Conservation (phyloP, 495 filamentous ascomycete species). For the Platismatia glauca region DNA sequence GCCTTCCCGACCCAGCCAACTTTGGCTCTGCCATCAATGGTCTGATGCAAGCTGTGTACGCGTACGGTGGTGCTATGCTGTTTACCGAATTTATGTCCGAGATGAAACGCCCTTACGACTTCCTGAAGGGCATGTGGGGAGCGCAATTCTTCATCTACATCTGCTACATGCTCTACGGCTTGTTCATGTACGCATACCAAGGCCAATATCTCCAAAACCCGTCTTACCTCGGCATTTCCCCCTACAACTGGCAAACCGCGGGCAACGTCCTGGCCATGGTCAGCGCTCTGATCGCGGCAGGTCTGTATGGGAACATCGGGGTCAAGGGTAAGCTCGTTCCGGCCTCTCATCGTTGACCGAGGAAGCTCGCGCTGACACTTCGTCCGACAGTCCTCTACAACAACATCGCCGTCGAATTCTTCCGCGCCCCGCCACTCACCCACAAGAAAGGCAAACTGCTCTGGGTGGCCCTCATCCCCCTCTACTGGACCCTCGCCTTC, state of each 20-base stretch:
- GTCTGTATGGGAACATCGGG: conserved; percentile 56
- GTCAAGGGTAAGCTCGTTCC: conserved; percentile 9
- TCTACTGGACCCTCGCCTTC: conserved; percentile 50
- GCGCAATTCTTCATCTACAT: conserved; percentile 50
- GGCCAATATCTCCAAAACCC: conserved; percentile 48
- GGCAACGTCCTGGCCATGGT: conserved; percentile 48
- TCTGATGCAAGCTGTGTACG: conserved; percentile 49
- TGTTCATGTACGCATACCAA: conserved; percentile 49
- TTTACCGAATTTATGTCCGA: conserved; percentile 61
- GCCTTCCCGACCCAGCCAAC: conserved; percentile 13
- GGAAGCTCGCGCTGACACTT: not conserved
- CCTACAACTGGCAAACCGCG: conserved; percentile 45
- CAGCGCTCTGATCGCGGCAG: conserved; percentile 46
- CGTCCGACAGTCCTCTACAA: conserved; percentile 51
- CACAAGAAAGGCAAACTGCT: conserved; percentile 41
- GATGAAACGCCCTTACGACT: conserved; percentile 54
- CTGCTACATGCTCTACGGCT: conserved; percentile 48
- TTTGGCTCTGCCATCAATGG: conserved; percentile 37
- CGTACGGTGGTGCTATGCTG: conserved; percentile 52
- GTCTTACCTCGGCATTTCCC: conserved; percentile 45
- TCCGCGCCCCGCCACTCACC: conserved; percentile 43
- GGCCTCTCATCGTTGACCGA: not conserved
- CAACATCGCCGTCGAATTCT: conserved; percentile 48
- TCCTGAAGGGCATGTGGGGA: conserved; percentile 50
- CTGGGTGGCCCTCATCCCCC: conserved; percentile 43